Evolutionary conservation across 192 early-diverging fungal genomes (phyloP), one percentile per base, ranked within the genome.

Genomic region (Allomyces macrogynus): DNA sequence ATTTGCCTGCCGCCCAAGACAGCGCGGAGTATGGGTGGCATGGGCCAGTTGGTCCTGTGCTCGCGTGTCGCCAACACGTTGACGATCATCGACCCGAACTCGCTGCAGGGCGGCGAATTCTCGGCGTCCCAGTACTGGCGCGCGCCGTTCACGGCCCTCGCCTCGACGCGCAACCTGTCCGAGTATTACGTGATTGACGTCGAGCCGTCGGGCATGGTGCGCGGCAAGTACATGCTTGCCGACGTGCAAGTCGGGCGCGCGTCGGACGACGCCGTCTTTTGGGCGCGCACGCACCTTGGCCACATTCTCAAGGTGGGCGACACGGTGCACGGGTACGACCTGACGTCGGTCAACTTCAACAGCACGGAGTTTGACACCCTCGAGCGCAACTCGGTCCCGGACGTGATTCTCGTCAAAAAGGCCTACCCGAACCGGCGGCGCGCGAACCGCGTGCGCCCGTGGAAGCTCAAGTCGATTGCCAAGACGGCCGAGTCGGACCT

Each of bases 101-200:
- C 92, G 11, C 73, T 95, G 61, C 75, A 82, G 66, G 72, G 74
- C 0, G 77, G 85, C 14, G 92, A 96, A 65, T 66, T 99, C 42
- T 75, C 89, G 5, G 81, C 82, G 23, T 66, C 73, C 18, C 78
- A 77, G 22, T 99, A 84, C 74, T 99, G 93, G 92, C 85, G 93
- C 40, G 73, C 75, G 11, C 87, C 92, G 57, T 89, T 95, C 73
- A 68, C 65, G 3, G 65, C 91, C 3, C 72, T 99, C 23, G 82
- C 85, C 67, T 84, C 86, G 18, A 77, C 81, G 64, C 87, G 87
- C 71, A 84, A 90, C 43, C 73, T 96, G 71, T 79, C 83, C 64
- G 92, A 99, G 73, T 99, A 89, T 71, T 95, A 95, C 78, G 89
- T 99, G 9, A 75, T 99, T 62, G 94, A 99, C 74, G 86, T 95